Conservation (phyloP, 2,329 filamentous ascomycete genomes). For the Microdochium paspali region DNA sequence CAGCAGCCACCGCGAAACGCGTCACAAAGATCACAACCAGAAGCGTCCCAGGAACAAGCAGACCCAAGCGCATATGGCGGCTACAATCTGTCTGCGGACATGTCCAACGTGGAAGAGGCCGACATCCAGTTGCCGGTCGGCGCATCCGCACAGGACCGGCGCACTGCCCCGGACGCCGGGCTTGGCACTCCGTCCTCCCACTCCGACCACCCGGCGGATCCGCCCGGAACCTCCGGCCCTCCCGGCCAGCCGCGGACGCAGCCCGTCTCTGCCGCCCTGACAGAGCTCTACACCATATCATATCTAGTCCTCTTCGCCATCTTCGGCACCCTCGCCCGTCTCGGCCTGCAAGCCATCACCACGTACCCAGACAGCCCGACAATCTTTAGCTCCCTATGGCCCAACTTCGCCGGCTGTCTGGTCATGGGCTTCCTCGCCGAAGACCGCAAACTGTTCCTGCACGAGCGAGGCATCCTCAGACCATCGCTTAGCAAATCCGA, state of each 20-base stretch:
- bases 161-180: background rate
- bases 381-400: slow-evolving; percentile 70
- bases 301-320: slow-evolving; percentile 82
- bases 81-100: background rate
- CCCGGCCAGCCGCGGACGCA: background rate
- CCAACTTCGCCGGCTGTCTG: slow-evolving; percentile 74
- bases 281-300: slow-evolving; percentile 60
- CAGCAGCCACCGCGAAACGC: background rate
- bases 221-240: background rate
- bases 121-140: background rate
- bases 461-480: slow-evolving; percentile 48
- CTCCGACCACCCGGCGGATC: background rate
- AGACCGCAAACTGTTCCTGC: slow-evolving; percentile 64
- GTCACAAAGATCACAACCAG: no score
- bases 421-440: slow-evolving; percentile 81
- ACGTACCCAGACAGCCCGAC: slow-evolving; percentile 71
- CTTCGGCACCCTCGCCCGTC: slow-evolving; percentile 70
- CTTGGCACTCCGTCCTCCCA: background rate
- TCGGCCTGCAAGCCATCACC: slow-evolving; percentile 73
- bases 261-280: background rate
- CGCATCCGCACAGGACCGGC: background rate
- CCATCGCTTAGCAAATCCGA: slow-evolving; percentile 13
- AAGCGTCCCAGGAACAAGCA: no score
- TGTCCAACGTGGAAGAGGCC: background rate
- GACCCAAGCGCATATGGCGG: no score